Conservation (phyloP, 331 rosid genomes). For the Telfairia occidentalis region DNA sequence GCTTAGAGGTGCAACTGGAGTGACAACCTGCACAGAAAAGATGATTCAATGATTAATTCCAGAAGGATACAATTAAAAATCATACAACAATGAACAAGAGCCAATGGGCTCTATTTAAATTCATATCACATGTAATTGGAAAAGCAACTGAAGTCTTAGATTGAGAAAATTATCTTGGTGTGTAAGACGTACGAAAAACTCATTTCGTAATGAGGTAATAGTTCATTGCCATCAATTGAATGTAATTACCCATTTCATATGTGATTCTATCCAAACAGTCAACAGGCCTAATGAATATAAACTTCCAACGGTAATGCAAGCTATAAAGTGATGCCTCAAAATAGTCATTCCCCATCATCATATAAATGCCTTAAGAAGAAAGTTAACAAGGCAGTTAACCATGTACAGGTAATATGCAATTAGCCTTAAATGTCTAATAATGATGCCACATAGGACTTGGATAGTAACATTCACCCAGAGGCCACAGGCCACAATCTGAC, state of each 20-base stretch:
- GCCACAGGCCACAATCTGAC: neutral
- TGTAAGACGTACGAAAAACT: neutral
- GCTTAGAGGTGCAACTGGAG: slow-evolving; percentile 94
- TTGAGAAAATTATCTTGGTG: neutral
- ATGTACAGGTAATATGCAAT: neutral
- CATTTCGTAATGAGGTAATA: neutral
- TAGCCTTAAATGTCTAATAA: neutral
- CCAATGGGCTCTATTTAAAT: neutral
- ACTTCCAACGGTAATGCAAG: neutral
- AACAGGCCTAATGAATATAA: neutral
- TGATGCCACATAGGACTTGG: neutral
- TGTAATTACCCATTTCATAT: neutral
- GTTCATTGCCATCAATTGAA: neutral
- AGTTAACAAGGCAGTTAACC: neutral
- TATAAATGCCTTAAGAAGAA: neutral
- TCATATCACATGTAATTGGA: neutral
- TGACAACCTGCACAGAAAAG: slow-evolving; percentile 78
- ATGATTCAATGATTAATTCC: neutral
- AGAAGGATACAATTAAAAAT: neutral
- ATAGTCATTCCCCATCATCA: neutral
- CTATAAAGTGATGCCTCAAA: neutral
- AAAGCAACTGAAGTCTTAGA: neutral
- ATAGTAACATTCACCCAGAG: neutral
- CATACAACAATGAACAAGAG: neutral
- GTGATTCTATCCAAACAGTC: neutral